Evolutionary conservation across 2,329 filamentous ascomycete genomes (phyloP).

Genomic region (Waltergamsia citrina): DNA sequence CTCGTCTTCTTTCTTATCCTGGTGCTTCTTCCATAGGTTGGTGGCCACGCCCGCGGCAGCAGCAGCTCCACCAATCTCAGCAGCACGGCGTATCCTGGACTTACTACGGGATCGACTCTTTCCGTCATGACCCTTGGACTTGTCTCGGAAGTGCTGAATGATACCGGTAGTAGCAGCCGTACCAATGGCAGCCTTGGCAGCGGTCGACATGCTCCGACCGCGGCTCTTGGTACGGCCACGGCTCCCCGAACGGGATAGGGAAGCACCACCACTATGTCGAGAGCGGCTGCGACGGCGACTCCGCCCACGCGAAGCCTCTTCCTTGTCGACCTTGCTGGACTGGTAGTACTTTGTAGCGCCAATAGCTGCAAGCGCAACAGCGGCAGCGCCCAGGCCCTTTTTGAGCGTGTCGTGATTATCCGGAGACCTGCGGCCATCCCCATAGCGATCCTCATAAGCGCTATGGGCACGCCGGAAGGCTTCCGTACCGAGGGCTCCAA

Average conservation of each 20-base stretch:
- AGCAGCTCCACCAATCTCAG: conserved; percentile 51
- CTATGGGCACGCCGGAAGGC: conserved; percentile 50
- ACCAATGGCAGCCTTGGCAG: conserved; percentile 48
- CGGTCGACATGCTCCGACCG: conserved; percentile 34
- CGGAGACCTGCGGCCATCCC: conserved; percentile 25
- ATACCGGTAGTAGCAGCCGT: conserved; percentile 49
- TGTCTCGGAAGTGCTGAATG: conserved; percentile 46
- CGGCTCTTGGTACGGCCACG: conserved; percentile 33
- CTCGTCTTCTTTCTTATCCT: conserved; percentile 48
- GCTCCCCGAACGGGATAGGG: conserved; percentile 25
- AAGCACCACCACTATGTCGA: conserved; percentile 13
- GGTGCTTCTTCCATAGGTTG: conserved; percentile 50
- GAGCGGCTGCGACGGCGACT: conserved; percentile 30
- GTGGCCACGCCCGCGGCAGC: conserved; percentile 51
- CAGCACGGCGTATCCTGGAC: conserved; percentile 40
- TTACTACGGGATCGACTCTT: conserved; percentile 30
- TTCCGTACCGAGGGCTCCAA: conserved; percentile 54
- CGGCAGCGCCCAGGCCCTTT: conserved; percentile 52
- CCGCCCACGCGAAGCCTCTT: conserved; percentile 47
- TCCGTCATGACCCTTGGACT: conserved; percentile 28
- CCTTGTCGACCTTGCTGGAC: conserved; percentile 49
- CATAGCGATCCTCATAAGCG: conserved; percentile 46
- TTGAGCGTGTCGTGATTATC: conserved; percentile 41
- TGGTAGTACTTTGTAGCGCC: conserved; percentile 58
- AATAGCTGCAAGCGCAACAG: conserved; percentile 53